Evolutionary conservation across 2,329 filamentous ascomycete genomes (phyloP), one percentile per base, ranked within the genome.

Genomic region (Fusarium albidum): DNA sequence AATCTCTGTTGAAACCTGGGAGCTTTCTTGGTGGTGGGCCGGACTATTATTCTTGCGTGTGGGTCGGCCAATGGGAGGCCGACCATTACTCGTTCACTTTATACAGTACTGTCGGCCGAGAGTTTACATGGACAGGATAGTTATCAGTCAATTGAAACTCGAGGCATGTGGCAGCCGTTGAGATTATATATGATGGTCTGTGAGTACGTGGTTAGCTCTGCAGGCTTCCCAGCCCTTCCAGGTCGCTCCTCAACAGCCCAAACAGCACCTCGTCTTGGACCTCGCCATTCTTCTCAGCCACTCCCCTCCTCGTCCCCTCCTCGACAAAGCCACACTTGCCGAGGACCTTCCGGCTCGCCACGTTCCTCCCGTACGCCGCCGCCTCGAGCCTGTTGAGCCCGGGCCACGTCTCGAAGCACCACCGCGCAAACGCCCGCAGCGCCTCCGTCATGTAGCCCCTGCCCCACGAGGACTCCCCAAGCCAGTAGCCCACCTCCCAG

Each of bases 401-500:
- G 1, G 75, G 73, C 46, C 77, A 73, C 8, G 67, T 72, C 29
- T 68, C 66, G 52, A 83, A 81, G 4, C 73, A 69, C 78, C 79
- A 83, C 18, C 59, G 63, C 13, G 68, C 62, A 42, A 82, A 75
- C 2, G 57, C 77, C 4, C 26, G 39, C 3, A 73, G 51, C 12
- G 73, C 78, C 56, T 76, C 77, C 1, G 71, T 75, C 49, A 71
- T 73, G 49, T 79, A 73, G 1, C 81, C 81, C 26, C 70, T 71
- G 1, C 80, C 78, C 80, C 80, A 80, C 40, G 71, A 67, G 10
- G 67, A 59, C 31, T 68, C 69, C 1, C 70, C 74, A 18, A 80
- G 32, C 73, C 76, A 82, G 69, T 83, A 84, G 5, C 80, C 81
- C 1, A 83, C 7, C 68, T 82, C 78, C 64, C 74, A 73, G 5